Evolutionary conservation across 2,329 filamentous ascomycete species (phyloP), one percentile per base, ranked within the genome.

Genomic region (Pseudogymnoascus sp.): DNA sequence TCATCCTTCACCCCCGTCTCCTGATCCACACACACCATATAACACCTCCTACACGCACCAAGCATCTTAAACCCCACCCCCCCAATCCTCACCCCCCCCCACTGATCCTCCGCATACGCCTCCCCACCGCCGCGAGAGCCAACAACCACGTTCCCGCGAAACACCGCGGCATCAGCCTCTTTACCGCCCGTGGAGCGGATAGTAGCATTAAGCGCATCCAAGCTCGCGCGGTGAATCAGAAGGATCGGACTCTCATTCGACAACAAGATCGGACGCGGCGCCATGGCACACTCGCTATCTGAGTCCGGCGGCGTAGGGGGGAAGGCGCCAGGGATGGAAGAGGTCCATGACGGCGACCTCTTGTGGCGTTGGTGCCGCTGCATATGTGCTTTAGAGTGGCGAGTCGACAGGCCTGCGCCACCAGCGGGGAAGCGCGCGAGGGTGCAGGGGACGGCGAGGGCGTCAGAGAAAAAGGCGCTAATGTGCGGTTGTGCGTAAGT

Each of bases 21-120:
- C 73, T 97, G 94, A 71, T 99, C 87, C 53, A 97, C 85, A 72
- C 93, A 97, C 8, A 99, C 88, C 92, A 99, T 97, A 73, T 96
- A 92, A 69, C 94, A 99, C 64, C 94, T 80, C 65, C 91, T 84
- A 71, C 94, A 99, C 2, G 89, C 84, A 0, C 92, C 93, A 4
- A 97, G 77, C 70, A 95, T 84, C 65, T 88, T 80, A 69, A 91
- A 89, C 8, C 76, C 74, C 64, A 87, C 80, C 1, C 74, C 68
- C 1, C 88, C 89, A 63, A 97, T 88, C 7, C 76, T 79, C 42
- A 96, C 70, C 14, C 75, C 79, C 11, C 77, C 78, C 93, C 93
- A 97, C 5, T 77, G 74, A 68, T 97, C 94, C 75, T 97, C 93
- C 0, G 82, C 81, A 73, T 94, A 97, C 0, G 91, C 80, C 25